Conservation (phyloP, 192 early-diverging fungal species). For the Coemansia sp. region DNA sequence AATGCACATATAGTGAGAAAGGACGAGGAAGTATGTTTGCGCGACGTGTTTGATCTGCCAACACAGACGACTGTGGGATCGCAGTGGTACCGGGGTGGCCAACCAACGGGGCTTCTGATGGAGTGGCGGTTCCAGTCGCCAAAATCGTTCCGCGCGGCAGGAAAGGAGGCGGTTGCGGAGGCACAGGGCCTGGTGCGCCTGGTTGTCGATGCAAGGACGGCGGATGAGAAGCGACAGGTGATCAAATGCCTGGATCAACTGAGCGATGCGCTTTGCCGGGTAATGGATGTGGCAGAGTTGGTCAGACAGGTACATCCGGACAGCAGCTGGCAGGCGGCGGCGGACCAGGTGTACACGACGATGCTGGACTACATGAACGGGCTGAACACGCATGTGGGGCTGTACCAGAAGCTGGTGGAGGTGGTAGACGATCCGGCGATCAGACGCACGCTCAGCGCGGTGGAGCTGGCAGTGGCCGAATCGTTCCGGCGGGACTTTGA, state of each 20-base stretch:
- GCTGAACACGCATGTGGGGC: slow-evolving; percentile 85
- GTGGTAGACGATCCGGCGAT: slow-evolving; percentile 64
- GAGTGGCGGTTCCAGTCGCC: slow-evolving; percentile 51
- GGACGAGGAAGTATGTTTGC: slow-evolving; percentile 38
- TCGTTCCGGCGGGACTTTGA: slow-evolving; percentile 92
- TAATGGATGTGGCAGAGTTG: slow-evolving; percentile 93
- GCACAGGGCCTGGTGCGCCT: slow-evolving; percentile 35
- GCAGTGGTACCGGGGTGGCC: slow-evolving; percentile 47
- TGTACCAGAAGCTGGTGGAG: slow-evolving; percentile 76
- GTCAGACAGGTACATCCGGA: slow-evolving; percentile 89
- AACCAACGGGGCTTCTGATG: slow-evolving; percentile 51
- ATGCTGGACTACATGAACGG: slow-evolving; percentile 86
- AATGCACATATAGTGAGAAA: slow-evolving; percentile 13
- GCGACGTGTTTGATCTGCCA: slow-evolving; percentile 50
- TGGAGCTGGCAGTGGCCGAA: slow-evolving; percentile 75
- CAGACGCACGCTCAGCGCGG: slow-evolving; percentile 56
- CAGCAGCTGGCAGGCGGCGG: slow-evolving; percentile 63
- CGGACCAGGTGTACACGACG: slow-evolving; percentile 72
- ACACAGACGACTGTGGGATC: slow-evolving; percentile 45
- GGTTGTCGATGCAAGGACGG: slow-evolving; percentile 25
- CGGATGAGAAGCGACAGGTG: slow-evolving; percentile 64
- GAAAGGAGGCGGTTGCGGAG: slow-evolving; percentile 37
- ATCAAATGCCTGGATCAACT: slow-evolving; percentile 88
- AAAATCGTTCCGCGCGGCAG: slow-evolving; percentile 38
- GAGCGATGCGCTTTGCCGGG: slow-evolving; percentile 84